Base-by-base conservation (phyloP, 1,139 yeast genomes). In the Diutina pseudorugosa region DNA sequence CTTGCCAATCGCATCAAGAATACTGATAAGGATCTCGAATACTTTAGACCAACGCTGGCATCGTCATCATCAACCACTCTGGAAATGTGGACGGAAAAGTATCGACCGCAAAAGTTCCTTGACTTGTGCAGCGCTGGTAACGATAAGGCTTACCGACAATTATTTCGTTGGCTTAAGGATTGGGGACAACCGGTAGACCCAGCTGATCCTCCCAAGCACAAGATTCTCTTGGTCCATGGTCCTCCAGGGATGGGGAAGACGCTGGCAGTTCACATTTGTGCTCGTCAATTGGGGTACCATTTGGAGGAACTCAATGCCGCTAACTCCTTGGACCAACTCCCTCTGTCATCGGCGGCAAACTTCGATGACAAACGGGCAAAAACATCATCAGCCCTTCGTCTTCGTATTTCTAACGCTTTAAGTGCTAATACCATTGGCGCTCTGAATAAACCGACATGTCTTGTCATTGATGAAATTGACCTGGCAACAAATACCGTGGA, bases 211-310 rank as follows among this genome's bases (percentile, higher is more conserved):
- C 98, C 98, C 0, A 69, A 66, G n/a, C 75, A 75, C 53, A 85
- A 81, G 58, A 74, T 93, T 0, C 64, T 93, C 43, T 69, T 93
- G 51, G 76, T 93, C 2, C 89, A 85, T 63, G 98, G 98, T 0
- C 95, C 97, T 0, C 91, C 96, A 0, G 98, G 98, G 1, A 76
- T 87, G n/a, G 98, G 98, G 6, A 93, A 93, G 64, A 93, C 98
- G 0, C 81, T 95, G 0, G 83, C 90, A 2, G 90, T 94, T 0
- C 96, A 91, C 64, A 77, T 89, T 1, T 76, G 90, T 42, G 95
- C 96, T 4, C 76, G 75, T 51, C 96, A 88, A 58, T 78, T 87
- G 50, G 95, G 96, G 0, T 93, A 85, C 63, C 80, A 82, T 51
- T 79, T 87, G 0, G 77, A 86, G 60, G 98, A 93, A 62, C 76